Evolutionary conservation across 768 basidiomycete species (phyloP), one percentile per base, ranked within the genome.

Genomic region (Russula earlei): DNA sequence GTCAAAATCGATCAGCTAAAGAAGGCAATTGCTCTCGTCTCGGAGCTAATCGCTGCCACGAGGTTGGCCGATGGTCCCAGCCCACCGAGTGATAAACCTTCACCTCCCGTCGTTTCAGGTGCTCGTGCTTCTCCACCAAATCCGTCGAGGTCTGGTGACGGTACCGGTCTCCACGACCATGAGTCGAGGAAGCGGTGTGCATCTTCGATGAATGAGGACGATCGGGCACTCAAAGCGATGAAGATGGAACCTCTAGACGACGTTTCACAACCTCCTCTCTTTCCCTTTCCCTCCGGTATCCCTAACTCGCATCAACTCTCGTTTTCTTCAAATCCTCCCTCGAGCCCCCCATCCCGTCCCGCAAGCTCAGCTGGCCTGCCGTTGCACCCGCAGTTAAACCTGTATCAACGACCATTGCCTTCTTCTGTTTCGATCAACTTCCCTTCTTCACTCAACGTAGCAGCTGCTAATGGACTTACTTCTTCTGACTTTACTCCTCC

Each of bases 1-100:
- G 72, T 66, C 27, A 78, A 77, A 62, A 76, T 83, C 52, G 78
- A 76, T 63, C 75, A 81, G 56, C 73, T 83, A 62, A 80, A 71
- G 64, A 74, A 75, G 64, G 76, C 78, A 34, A 77, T 83, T 50
- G 68, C 71, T 5, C 67, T 77, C 53, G 79, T 81, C 25, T 72
- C 80, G 7, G 76, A 80, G 46, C 75, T 82, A 69, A 76, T 84
- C 63, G 70, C 76, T 10, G 72, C 67, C 52, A 76, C 70, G 9
- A 68, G 68, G 64, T 71, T 71, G 65, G 41, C 65, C 15, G 71
- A 72, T 58, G 62, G 54, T 7, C 49, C 70, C 0, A 65, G 63
- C 17, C 55, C 67, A 4, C 31, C 71, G 60, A 70, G 76, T 3
- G 55, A 50, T 40, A 49, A 53, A 36, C 47, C 61, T 33, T 55